These are phyloP conservation scores for Magnusiomyces fungicola DNA, from an alignment of 1,139 yeast genomes.

Conservation along the genomic window DNA sequence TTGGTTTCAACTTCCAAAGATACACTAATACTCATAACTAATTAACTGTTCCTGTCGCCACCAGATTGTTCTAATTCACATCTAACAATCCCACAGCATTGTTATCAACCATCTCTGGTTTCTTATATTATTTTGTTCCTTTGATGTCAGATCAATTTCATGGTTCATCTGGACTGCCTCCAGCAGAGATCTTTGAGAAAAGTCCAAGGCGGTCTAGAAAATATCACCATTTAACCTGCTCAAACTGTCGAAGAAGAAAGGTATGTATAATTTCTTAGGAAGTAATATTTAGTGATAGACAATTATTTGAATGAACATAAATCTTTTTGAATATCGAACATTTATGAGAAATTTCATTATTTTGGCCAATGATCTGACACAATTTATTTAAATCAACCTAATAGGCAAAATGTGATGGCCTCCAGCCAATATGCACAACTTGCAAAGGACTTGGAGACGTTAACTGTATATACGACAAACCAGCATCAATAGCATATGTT, in stretches of 20 bases:
- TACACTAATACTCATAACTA: too few species aligned
- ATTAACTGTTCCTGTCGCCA: too few species aligned
- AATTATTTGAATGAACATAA: not conserved
- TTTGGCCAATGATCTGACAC: not conserved
- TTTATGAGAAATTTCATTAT: not conserved
- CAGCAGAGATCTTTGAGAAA: slow-evolving; percentile 3
- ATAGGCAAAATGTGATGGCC: slow-evolving; percentile 16
- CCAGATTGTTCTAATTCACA: too few species aligned
- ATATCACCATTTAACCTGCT: slow-evolving; percentile 15
- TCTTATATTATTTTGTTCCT: not conserved
- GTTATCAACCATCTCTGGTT: not conserved
- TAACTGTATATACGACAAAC: slow-evolving; percentile 14
- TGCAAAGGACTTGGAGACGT: slow-evolving; percentile 14
- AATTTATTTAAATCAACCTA: not conserved
- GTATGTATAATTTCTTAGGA: slow-evolving; percentile 7
- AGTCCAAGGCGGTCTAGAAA: slow-evolving; percentile 8
- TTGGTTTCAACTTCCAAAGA: too few species aligned
- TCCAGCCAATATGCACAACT: slow-evolving; percentile 13
- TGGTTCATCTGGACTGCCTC: slow-evolving; percentile 1
- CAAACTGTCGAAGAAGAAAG: slow-evolving; percentile 15
- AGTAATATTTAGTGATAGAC: not conserved
- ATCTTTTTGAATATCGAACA: not conserved
- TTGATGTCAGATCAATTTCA: slow-evolving; percentile 1
- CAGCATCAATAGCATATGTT: slow-evolving; percentile 16
- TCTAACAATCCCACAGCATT: too few species aligned